Evolutionary conservation across 768 basidiomycete species (phyloP), one percentile per base, ranked within the genome.

Genomic region (Daedaleopsis nitida): DNA sequence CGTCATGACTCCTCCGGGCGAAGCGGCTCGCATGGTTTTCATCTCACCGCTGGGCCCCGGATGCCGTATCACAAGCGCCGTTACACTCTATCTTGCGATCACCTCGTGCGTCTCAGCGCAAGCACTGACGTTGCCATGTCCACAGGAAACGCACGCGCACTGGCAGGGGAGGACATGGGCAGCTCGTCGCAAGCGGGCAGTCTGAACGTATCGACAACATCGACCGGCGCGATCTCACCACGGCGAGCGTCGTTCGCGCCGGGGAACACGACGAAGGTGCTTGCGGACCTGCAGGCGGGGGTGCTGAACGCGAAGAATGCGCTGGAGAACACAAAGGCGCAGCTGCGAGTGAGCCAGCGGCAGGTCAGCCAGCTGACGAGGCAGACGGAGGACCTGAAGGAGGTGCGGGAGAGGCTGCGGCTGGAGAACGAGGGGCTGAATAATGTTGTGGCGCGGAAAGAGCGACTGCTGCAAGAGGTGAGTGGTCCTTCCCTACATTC

Each of bases 371-470:
- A 91, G 71, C 74, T 94, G 45, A 94, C 92, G 42, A 78, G 92
- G 47, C 91, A 91, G 74, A 89, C 88, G 24, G 94, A 95, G 72
- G 94, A 96, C 72, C 72, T 94, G 71, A 94, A 94, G 72, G 94
- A 95, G 72, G 88, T 85, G 3, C 80, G 92, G 64, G 94, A 96
- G 73, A 79, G 94, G 51, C 74, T 94, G 64, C 75, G 92, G 58
- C 70, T 92, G 52, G 94, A 96, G 75, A 95, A 93, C 67, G 94
- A 95, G 70, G 89, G 89, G 3, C 73, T 95, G 66, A 93, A 93
- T 68, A 92, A 92, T 63, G 92, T 94, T 17, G 89, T 96, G 23
- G 85, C 91, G 32, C 80, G 94, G 60, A 95, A 95, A 72, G 94
- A 96, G 75, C 80, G 94, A 64, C 67, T 94, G 57, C 74, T 94